These are phyloP conservation scores for Mrakia frigida DNA, from an alignment of 768 basidiomycete species.

Conservation along the genomic window DNA sequence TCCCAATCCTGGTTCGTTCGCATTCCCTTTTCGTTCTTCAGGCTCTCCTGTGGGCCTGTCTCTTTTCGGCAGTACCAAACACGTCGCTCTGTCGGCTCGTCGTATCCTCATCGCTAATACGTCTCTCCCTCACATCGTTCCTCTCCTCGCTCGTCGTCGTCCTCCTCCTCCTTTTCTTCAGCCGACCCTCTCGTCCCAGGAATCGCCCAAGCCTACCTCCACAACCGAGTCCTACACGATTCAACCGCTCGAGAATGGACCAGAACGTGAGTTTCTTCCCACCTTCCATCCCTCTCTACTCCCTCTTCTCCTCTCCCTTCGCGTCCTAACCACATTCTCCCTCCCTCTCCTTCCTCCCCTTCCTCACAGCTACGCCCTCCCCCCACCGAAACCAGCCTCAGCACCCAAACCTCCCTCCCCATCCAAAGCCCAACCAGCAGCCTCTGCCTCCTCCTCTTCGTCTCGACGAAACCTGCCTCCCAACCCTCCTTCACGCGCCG, in stretches of 20 bases:
- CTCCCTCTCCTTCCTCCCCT: not conserved
- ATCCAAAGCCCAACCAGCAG: not conserved
- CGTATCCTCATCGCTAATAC: not conserved
- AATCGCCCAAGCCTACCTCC: slow-evolving; percentile 64
- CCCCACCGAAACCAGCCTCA: not conserved
- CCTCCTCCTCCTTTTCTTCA: slow-evolving; percentile 28
- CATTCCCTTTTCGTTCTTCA: not conserved
- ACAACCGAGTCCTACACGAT: slow-evolving; percentile 67
- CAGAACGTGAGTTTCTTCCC: slow-evolving; percentile 58
- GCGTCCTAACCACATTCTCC: not conserved
- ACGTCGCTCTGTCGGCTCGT: too few relatives aligned
- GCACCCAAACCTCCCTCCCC: not conserved
- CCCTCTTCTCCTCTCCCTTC: not conserved
- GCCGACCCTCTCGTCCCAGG: slow-evolving; percentile 53
- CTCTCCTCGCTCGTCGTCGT: slow-evolving; percentile 49
- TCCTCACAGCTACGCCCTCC: not conserved
- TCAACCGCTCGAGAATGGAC: slow-evolving; percentile 74
- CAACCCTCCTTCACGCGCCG: not conserved
- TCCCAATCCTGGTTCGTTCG: slow-evolving; percentile 76
- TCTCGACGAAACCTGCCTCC: not conserved
- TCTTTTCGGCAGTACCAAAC: too few relatives aligned
- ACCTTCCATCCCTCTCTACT: not conserved
- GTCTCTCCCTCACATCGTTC: not conserved
- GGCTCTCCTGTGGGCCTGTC: too few relatives aligned
- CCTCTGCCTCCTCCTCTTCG: not conserved